Evolutionary conservation across 352 stramenopile species (phyloP), one percentile per base, ranked within the genome.

Genomic region (Phytophthora chlamydospora): DNA sequence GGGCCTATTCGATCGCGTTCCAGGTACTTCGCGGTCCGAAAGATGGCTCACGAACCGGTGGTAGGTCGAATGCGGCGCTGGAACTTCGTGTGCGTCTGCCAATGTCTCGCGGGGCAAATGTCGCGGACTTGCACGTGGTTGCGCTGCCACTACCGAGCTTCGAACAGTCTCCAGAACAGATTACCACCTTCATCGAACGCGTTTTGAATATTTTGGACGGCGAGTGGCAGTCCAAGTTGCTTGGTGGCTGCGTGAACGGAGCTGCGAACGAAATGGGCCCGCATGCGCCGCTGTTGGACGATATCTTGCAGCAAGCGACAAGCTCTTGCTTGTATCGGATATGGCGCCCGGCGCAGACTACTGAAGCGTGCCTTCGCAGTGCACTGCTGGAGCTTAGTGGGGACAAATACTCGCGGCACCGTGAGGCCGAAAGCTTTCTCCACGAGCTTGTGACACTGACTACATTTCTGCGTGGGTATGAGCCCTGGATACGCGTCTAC

Each of bases 111-210:
- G 45, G 36, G 41, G 52, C 27, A 14, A 16, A 66, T 33, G 62
- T 74, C 16, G 35, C 55, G 3, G 44, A 64, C 13, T 61, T 76
- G 10, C 69, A 81, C 35, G 31, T 81, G 0, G 13, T 74, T 24
- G 66, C 62, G 10, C 27, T 81, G 5, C 57, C 62, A 16, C 38
- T 78, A n/a, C 45, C 39, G 29, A 52, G 58, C 11, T 60, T 60
- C 7, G 43, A 32, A 0, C 31, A 55, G 5, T 66, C 68, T 4
- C 46, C 53, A 8, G 55, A 70, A 19, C 24, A 54, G 35, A 33
- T 44, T 16, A 2, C 44, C 14, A 21, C 33, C 6, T 56, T 57
- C 9, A 7, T 58, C n/a, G 57, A 17, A 14, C 50, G 34, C 6
- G 52, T 45, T 10, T 39, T 81, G 12, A 35, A 35, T 24, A 38